Evolutionary conservation across 345 rosid genomes (phyloP).

Genomic region (Boechera retrofracta): DNA sequence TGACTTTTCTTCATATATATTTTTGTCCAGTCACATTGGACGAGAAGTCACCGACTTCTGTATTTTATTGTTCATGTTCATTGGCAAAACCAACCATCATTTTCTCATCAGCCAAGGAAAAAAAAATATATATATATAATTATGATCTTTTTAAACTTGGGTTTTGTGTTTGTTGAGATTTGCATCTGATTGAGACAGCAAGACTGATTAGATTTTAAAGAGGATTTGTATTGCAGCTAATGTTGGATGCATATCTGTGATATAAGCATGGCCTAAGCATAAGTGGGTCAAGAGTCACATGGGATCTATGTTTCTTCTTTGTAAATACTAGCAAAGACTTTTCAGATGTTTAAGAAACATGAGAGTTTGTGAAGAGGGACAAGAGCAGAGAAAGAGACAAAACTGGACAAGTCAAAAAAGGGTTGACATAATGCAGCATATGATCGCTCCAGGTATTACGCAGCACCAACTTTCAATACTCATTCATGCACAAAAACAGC

Average conservation of each 20-base stretch:
- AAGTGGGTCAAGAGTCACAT: not conserved
- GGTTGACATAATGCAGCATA: slow-evolving; percentile 49
- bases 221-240: slow-evolving; percentile 15
- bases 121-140: not conserved
- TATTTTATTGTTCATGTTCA: slow-evolving; percentile 34
- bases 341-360: slow-evolving; percentile 24
- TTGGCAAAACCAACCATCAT: slow-evolving; percentile 9
- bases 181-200: slow-evolving; percentile 15
- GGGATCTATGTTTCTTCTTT: slow-evolving; percentile 32
- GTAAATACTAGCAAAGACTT: slow-evolving; percentile 24
- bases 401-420: slow-evolving; percentile 38
- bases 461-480: slow-evolving; percentile 41
- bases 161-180: slow-evolving; percentile 12
- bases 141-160: not conserved
- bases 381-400: slow-evolving; percentile 41
- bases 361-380: slow-evolving; percentile 34
- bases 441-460: slow-evolving; percentile 48
- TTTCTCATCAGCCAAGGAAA: slow-evolving; percentile 12
- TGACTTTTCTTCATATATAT: slow-evolving; percentile 41
- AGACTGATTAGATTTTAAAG: slow-evolving; percentile 13
- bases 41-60: slow-evolving; percentile 40
- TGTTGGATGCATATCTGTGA: slow-evolving; percentile 10
- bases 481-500: slow-evolving; percentile 44
- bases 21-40: slow-evolving; percentile 23
- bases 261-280: slow-evolving; percentile 28